Evolutionary conservation across 2,329 filamentous ascomycete genomes (phyloP), one percentile per base, ranked within the genome.

Genomic region (Neospermospora avenae): DNA sequence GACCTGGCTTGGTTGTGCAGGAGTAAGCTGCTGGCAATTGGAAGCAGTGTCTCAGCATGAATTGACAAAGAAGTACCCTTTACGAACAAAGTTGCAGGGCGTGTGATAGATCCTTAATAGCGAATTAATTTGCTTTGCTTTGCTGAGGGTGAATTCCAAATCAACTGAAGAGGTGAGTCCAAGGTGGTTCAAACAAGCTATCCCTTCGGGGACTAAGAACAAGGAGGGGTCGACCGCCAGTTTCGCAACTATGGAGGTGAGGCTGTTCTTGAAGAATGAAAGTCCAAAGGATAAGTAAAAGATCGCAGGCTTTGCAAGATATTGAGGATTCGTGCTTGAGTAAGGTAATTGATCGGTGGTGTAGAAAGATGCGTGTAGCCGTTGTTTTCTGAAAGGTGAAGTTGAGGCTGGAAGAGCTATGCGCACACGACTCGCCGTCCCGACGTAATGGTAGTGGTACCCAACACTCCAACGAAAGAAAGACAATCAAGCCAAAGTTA

Each of bases 281-380:
- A 45, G 53, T 4, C 24, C n/a, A 16, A 55, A 45, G 20, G 25
- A n/a, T 6, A 34, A 16, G 39, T 10, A 8, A 25, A 22, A 55
- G 39, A 41, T n/a, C 14, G 13, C 5, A 35, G 1, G 31, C 44
- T 25, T n/a, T 35, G 6, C 16, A 25, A 31, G 28, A 10, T 24
- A 13, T 28, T 16, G 35, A 18, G 20, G 11, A n/a, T 39, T n/a
- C n/a, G n/a, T n/a, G n/a, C n/a, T n/a, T n/a, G n/a, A n/a, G n/a
- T n/a, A n/a, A n/a, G n/a, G n/a, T n/a, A n/a, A n/a, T n/a, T n/a
- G n/a, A n/a, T n/a, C n/a, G n/a, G n/a, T n/a, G n/a, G n/a, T n/a
- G n/a, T n/a, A n/a, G n/a, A n/a, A n/a, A n/a, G n/a, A n/a, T n/a
- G 55, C 34, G 42, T 14, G 42, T 31, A 49, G 42, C 55, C 55